A percentile compares a stretch with the other conserved stretches of the same genome.
phyloP scores from a whole-genome alignment of 1,284 basidiomycete genomes.

The Somion occarium region DNA sequence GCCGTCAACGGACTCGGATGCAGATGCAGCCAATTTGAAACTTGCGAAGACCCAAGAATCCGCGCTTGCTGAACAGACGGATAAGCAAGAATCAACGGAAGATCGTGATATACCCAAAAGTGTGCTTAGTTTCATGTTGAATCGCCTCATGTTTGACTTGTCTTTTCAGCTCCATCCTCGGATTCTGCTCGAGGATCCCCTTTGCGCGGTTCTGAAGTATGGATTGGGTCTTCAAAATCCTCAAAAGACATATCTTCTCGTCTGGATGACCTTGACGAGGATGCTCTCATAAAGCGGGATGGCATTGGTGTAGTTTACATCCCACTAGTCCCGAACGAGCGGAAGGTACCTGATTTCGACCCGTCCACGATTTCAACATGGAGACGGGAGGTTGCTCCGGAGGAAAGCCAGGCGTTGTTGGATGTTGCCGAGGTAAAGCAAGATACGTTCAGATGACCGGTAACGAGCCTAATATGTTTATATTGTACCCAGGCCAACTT shows the following conservation, averaged over 20 bases:
- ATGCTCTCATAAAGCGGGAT: constrained; percentile 30
- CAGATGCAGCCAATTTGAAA: constrained; percentile 17
- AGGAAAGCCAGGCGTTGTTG: constrained; percentile 33
- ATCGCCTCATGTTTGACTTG: not conserved
- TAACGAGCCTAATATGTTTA: constrained; percentile 3
- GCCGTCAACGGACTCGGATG: constrained; percentile 7
- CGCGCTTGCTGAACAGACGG: constrained; percentile 21
- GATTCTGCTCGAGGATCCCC: constrained; percentile 2
- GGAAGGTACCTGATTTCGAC: constrained; percentile 29
- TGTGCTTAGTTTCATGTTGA: constrained; percentile 1
- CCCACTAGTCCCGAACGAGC: constrained; percentile 31
- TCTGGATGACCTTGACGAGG: constrained; percentile 32
- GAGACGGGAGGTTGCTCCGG: constrained; percentile 30
- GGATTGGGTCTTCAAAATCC: constrained; percentile 34
- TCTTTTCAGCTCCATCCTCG: not conserved
- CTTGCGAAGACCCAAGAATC: constrained; percentile 23
- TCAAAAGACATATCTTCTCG: constrained; percentile 22
- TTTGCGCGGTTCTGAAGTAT: constrained; percentile 33
- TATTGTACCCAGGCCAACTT: constrained; percentile 30
- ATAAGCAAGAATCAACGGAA: constrained; percentile 16
- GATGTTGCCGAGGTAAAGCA: constrained; percentile 29
- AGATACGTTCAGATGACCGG: not conserved
- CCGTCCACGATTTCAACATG: constrained; percentile 35
- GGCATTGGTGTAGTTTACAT: constrained; percentile 39
- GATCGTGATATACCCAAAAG: constrained; percentile 16